phyloP scores from a whole-genome alignment of 192 early-diverging fungal genomes.

The Rhizophagus sp. region DNA sequence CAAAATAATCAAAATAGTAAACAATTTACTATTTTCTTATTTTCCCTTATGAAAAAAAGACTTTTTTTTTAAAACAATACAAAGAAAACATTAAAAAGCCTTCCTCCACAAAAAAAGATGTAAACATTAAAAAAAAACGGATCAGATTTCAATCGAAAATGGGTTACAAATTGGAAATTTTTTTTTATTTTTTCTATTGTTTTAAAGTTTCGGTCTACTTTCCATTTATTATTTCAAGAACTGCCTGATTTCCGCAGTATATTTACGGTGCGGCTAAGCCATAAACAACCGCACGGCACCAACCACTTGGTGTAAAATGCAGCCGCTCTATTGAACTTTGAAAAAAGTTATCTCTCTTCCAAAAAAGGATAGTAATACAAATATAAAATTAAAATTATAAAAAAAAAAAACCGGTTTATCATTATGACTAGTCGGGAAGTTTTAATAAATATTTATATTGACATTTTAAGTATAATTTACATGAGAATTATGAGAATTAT shows the following conservation, averaged over 20 bases:
- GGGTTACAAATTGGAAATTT: not conserved
- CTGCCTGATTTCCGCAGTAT: not conserved
- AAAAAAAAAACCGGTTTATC: not conserved
- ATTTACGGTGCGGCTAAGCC: not conserved
- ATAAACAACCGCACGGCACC: not conserved
- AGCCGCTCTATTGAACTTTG: not conserved
- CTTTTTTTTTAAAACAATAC: not conserved
- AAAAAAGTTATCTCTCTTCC: not conserved
- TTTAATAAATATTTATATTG: slow-evolving; percentile 1
- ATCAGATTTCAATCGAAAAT: not conserved
- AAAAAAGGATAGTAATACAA: not conserved
- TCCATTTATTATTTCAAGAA: too few relatives aligned
- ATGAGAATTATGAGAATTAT: not conserved
- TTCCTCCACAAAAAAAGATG: too few relatives aligned
- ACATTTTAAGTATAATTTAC: not conserved
- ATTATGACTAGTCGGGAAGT: not conserved
- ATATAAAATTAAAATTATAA: not conserved
- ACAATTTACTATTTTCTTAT: not conserved
- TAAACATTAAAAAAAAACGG: not conserved
- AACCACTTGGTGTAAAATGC: not conserved
- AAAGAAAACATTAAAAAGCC: not conserved
- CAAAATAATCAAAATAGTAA: not conserved
- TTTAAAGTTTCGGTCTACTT: not conserved
- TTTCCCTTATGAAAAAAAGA: not conserved
- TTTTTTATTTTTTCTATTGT: not conserved